These are phyloP conservation scores for Pyrenophora seminiperda DNA, from an alignment of 2,329 filamentous ascomycete genomes.

Conservation along the genomic window DNA sequence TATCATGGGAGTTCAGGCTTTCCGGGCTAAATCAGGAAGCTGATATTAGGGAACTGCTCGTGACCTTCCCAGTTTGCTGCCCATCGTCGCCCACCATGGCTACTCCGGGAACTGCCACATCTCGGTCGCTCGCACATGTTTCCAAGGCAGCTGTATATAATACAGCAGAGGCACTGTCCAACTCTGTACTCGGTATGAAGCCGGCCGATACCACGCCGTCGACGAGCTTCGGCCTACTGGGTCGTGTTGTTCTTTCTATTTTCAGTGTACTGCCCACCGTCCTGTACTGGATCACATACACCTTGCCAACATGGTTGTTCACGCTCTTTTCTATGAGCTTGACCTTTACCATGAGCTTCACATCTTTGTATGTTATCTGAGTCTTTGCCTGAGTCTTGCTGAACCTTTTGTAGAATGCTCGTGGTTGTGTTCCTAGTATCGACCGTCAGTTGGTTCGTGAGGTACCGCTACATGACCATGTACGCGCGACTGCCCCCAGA, in stretches of 20 bases:
- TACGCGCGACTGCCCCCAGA: slow-evolving; percentile 93
- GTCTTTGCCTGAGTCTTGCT: slow-evolving; percentile 29
- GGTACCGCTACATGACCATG: slow-evolving; percentile 96
- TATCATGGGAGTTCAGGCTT: slow-evolving; percentile 24
- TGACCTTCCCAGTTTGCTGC: slow-evolving; percentile 10
- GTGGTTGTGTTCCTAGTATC: slow-evolving; percentile 78
- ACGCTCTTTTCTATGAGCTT: slow-evolving; percentile 87
- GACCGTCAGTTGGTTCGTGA: slow-evolving; percentile 89
- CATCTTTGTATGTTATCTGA: slow-evolving; percentile 72
- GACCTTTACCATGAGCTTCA: slow-evolving; percentile 98
- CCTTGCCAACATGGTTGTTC: slow-evolving; percentile 86
- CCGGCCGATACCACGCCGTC: slow-evolving; percentile 28
- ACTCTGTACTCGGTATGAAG: slow-evolving; percentile 29
- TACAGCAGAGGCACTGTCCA: slow-evolving; percentile 26
- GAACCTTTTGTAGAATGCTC: slow-evolving; percentile 51
- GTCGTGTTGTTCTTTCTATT: slow-evolving; percentile 56
- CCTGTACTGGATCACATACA: slow-evolving; percentile 82
- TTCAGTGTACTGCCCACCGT: slow-evolving; percentile 62
- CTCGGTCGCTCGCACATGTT: slow-evolving; percentile 15
- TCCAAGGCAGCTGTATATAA: slow-evolving; percentile 19
- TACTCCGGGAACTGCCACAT: slow-evolving; percentile 25
- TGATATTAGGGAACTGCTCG: slow-evolving; percentile 7
- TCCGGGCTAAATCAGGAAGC: slow-evolving; percentile 10
- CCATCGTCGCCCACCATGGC: slow-evolving; percentile 30
- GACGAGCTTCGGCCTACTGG: slow-evolving; percentile 52